Evolutionary conservation across 208 protist species (phyloP), one percentile per base, ranked within the genome.

Genomic region (Acanthamoeba divionensis): DNA sequence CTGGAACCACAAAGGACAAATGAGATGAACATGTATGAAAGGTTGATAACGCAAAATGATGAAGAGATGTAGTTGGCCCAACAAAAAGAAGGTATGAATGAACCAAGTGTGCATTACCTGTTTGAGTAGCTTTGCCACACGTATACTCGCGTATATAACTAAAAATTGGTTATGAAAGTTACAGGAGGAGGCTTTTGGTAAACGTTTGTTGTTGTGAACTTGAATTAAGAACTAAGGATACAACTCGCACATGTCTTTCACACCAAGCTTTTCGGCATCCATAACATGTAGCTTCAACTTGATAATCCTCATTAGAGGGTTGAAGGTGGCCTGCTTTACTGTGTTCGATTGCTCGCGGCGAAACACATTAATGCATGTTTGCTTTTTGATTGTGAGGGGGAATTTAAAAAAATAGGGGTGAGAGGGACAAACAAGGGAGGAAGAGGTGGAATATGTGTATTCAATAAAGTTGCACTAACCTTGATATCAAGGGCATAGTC

Each of bases 221-320:
- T 10, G 55, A n/a, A 13, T 57, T n/a, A 18, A 57, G 13, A 57
- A 18, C 52, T 57, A 18, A 57, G 52, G 13, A 33, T 87, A 91
- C 87, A 85, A 54, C 67, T 91, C 87, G 48, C 50, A 54, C 75
- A 91, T 91, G 13, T 91, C 87, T 24, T 85, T 77, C 31, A 91
- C 87, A 4, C 24, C 82, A 9, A 91, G 75, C 52, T 85, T 79
- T 15, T 91, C 87, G 12, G 62, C 87, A 24, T 91, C 87, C 29
- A 91, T 41, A 4, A 87, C 26, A 36, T 69, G 87, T 10, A 91
- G 65, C 87, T 91, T 91, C 1, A 91, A 73, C 65, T 88, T 91
- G n/a, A 91, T 87, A 18, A 91, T 26, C 33, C 65, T 55, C 52
- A 69, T 87, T 24, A 91, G 63, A 21, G 65, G 87, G 18, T 48